These are phyloP conservation scores for Biscogniauxia sp. DNA, from an alignment of 2,329 filamentous ascomycete species.

Conservation along the genomic window DNA sequence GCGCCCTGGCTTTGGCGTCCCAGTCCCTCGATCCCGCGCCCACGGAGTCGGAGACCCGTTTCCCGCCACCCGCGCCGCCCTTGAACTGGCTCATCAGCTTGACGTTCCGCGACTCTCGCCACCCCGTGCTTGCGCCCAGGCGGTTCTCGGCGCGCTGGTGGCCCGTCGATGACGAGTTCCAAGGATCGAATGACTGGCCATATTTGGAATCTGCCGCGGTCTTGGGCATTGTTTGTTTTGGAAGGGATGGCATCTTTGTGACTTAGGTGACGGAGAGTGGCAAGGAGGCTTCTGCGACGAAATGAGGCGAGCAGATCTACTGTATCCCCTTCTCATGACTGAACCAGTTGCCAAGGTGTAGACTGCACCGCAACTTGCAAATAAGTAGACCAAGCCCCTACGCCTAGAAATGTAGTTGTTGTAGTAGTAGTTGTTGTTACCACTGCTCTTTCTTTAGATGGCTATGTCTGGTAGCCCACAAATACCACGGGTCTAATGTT, in stretches of 20 bases:
- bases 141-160: slow-evolving; percentile 74
- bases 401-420: background rate
- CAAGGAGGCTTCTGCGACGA: background rate
- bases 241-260: slow-evolving; percentile 20
- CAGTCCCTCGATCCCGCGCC: slow-evolving; percentile 61
- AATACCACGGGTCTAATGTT: background rate
- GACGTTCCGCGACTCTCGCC: slow-evolving; percentile 66
- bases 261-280: slow-evolving; percentile 5
- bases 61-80: slow-evolving; percentile 54
- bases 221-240: slow-evolving; percentile 25
- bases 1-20: slow-evolving; percentile 42
- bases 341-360: background rate
- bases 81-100: slow-evolving; percentile 72
- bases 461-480: background rate
- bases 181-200: slow-evolving; percentile 58
- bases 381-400: no score
- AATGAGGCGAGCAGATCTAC: background rate
- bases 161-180: slow-evolving; percentile 72
- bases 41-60: slow-evolving; percentile 61
- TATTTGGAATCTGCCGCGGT: slow-evolving; percentile 42
- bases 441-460: background rate
- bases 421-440: background rate
- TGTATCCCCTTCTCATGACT: slow-evolving; percentile 8
- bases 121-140: slow-evolving; percentile 58
- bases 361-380: background rate